A percentile compares a stretch with the other conserved stretches of the same genome.
phyloP scores from a whole-genome alignment of 2,329 filamentous ascomycete genomes.

The Beauveria varroae region DNA sequence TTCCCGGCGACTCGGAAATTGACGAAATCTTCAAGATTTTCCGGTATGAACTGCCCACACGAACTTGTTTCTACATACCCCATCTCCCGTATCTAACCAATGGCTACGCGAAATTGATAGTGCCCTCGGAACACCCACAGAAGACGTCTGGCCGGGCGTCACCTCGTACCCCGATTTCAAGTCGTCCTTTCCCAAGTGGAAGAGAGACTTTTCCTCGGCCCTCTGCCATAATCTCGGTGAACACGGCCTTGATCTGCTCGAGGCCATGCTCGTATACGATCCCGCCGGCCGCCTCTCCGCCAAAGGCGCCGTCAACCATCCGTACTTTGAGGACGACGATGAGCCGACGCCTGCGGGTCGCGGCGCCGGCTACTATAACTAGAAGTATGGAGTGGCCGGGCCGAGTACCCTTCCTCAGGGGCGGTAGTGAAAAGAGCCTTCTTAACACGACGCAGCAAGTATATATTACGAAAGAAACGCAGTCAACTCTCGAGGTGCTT shows the following conservation, averaged over 20 bases:
- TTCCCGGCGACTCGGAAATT: constrained; percentile 75
- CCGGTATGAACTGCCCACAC: constrained; percentile 46
- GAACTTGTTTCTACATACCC: no score
- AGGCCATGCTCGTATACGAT: constrained; percentile 75
- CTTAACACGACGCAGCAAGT: neutral
- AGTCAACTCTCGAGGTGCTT: neutral
- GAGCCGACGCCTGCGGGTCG: constrained; percentile 17
- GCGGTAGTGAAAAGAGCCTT: neutral
- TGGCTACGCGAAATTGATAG: constrained; percentile 28
- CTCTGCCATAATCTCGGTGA: constrained; percentile 70
- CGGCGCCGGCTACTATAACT: constrained; percentile 30
- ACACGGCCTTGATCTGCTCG: constrained; percentile 58
- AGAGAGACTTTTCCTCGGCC: constrained; percentile 56
- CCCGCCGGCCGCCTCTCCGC: constrained; percentile 81
- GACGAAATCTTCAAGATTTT: constrained; percentile 50
- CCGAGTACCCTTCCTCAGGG: neutral
- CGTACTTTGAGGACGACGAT: constrained; percentile 58
- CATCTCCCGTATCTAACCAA: neutral
- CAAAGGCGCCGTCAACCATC: constrained; percentile 77
- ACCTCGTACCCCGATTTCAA: constrained; percentile 96
- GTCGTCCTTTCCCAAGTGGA: constrained; percentile 85
- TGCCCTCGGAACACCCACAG: constrained; percentile 74
- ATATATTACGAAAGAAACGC: neutral
- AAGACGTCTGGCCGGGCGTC: constrained; percentile 80
- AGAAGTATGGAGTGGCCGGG: constrained; percentile 17